Evolutionary conservation across 129 eudicot species (phyloP), one percentile per base, ranked within the genome.

Genomic region (Scalesia atractyloides): DNA sequence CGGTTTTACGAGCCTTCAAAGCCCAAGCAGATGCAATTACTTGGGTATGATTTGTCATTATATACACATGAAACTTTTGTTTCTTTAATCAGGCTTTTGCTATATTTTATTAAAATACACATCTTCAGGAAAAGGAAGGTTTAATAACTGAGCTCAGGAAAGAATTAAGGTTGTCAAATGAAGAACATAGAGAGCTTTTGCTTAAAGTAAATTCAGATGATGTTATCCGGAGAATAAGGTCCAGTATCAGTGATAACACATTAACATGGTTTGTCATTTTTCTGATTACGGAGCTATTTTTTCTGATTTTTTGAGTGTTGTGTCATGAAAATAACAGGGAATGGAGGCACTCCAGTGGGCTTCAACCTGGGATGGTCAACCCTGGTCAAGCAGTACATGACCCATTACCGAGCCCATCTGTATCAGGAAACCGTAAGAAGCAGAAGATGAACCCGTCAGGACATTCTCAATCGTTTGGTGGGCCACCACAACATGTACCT

Each of bases 21-120:
- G 97, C 97, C 82, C 97, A 91, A 80, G 90, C 89, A 48, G 95
- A 91, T 80, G 89, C 97, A 77, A 87, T 91, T 69, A 81, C 97
- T 66, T 91, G 97, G 97, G 97, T 91, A 91, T 39, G 26, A 64
- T 49, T 76, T 79, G 52, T 79, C 74, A n/a, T 48, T 5, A 17
- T 69, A 14, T 69, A 22, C 46, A 5, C 51, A 16, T 76, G 26
- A 57, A 57, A 51, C 39, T 68, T 9, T 64, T 82, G 16, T 76
- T 18, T 13, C 34, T 75, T 66, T 48, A 41, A 13, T 68, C 60
- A 49, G 70, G 82, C 47, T 61, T 78, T 62, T 46, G 9, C 3
- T 47, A 33, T 9, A 22, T 58, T 33, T 43, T 37, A 15, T 41
- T 26, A 13, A 64, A 75, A 82, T 68, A 66, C 14, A 72, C 64